These are phyloP conservation scores for Yamadazyma sp. DNA, from an alignment of 805 yeast species.

Conservation along the genomic window DNA sequence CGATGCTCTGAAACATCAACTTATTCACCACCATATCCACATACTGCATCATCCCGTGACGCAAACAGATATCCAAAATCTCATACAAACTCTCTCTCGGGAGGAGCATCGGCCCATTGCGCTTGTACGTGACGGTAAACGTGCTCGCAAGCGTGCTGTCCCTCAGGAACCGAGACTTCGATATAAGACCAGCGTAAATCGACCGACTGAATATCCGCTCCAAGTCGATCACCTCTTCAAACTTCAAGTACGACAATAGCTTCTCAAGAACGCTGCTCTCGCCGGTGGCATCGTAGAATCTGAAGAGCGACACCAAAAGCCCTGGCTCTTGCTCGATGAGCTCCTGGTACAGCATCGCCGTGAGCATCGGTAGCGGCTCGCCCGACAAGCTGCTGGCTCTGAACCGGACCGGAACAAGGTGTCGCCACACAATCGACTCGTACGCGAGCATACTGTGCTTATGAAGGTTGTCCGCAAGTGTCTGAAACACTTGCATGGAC, in stretches of 20 bases:
- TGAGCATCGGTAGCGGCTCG: slow-evolving; percentile 1
- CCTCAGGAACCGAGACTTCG: slow-evolving; percentile 26
- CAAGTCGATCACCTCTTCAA: slow-evolving; percentile 24
- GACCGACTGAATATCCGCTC: slow-evolving; percentile 21
- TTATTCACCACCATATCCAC: slow-evolving; percentile 36
- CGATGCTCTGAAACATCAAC: slow-evolving; percentile 26
- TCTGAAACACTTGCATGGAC: slow-evolving; percentile 3
- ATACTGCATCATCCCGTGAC: slow-evolving; percentile 24
- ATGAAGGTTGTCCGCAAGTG: slow-evolving; percentile 6
- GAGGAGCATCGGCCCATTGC: slow-evolving; percentile 18
- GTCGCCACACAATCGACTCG: slow-evolving; percentile 8
- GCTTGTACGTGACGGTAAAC: slow-evolving; percentile 10
- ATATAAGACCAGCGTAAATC: slow-evolving; percentile 21
- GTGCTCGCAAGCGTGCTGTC: slow-evolving; percentile 3
- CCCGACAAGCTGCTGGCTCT: slow-evolving; percentile 7
- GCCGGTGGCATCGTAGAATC: slow-evolving; percentile 23
- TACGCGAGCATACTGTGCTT: slow-evolving; percentile 1
- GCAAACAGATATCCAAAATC: slow-evolving; percentile 31
- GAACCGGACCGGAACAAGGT: slow-evolving; percentile 8
- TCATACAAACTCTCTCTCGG: slow-evolving; percentile 22
- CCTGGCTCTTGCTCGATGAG: slow-evolving; percentile 31
- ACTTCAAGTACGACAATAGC: slow-evolving; percentile 26
- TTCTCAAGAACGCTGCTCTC: slow-evolving; percentile 22
- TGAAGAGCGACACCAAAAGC: slow-evolving; percentile 26
- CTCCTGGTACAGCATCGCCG: slow-evolving; percentile 23